Evolutionary conservation across 1,284 basidiomycete genomes (phyloP).

Genomic region (Meripilus lineatus): DNA sequence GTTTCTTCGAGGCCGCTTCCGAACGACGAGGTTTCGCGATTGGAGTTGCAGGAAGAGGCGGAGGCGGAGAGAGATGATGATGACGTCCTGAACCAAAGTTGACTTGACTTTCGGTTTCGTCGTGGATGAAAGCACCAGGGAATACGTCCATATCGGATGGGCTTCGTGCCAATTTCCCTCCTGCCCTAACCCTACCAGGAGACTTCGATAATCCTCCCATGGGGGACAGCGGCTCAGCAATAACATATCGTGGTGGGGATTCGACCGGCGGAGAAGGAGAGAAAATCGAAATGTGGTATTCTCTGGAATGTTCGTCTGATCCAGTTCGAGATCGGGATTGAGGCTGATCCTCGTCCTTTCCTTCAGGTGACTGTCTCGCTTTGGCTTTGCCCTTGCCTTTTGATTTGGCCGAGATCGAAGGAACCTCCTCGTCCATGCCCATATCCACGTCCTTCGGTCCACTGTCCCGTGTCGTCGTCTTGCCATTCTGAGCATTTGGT

Average conservation of each 20-base stretch:
- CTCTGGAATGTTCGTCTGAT: neutral
- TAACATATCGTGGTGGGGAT: neutral
- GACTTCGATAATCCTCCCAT: no score
- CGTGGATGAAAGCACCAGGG: conserved; percentile 4
- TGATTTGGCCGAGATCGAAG: conserved; percentile 5
- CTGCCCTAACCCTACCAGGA: neutral
- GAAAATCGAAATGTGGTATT: neutral
- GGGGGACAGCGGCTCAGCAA: neutral
- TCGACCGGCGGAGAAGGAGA: neutral
- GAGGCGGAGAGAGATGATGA: no score
- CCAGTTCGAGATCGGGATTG: neutral
- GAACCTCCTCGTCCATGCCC: neutral
- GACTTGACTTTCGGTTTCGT: conserved; percentile 13
- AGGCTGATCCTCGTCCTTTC: conserved; percentile 3
- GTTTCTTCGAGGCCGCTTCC: neutral
- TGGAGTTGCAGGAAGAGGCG: conserved; percentile 5
- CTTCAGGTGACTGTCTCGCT: conserved; percentile 11
- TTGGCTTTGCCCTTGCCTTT: neutral
- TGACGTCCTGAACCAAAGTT: no score
- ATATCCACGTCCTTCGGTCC: neutral
- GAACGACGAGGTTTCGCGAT: neutral
- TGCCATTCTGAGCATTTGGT: no score
- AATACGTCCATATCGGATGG: neutral
- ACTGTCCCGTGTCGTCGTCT: no score
- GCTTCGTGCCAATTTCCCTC: neutral